Percentiles rank a stretch among this genome's conserved stretches.
phyloP scores from a whole-genome alignment of 306 rosid genomes.

The Senna tora region DNA sequence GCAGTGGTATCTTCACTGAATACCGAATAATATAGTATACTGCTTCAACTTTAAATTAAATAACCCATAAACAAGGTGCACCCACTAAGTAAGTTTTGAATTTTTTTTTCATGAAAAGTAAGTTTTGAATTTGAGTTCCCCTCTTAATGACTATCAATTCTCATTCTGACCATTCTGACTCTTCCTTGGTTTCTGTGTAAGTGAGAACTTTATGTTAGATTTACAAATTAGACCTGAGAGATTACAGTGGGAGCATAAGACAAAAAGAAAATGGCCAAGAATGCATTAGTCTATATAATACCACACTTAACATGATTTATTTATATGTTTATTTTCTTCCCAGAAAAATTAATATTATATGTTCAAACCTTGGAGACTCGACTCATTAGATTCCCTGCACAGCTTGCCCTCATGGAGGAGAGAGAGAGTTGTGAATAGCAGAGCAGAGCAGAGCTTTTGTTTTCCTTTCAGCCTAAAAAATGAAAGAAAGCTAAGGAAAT shows the following conservation, averaged over 20 bases:
- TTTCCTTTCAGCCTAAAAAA: conserved; percentile 25
- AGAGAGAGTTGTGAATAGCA: no score
- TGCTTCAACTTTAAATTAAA: neutral
- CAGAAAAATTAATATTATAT: conserved; percentile 38
- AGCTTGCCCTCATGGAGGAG: conserved; percentile 36
- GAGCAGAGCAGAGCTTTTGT: neutral
- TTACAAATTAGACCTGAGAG: conserved; percentile 35
- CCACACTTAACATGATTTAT: conserved; percentile 39
- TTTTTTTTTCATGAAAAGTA: no score
- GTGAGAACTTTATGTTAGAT: conserved; percentile 27
- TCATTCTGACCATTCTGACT: conserved; percentile 25
- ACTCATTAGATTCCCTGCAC: conserved; percentile 56
- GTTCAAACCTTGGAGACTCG: conserved; percentile 61
- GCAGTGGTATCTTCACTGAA: neutral
- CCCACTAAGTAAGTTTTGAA: neutral
- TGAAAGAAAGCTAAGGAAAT: conserved; percentile 35
- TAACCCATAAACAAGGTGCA: neutral
- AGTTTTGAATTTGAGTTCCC: neutral
- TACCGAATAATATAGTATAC: no score
- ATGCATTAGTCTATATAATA: conserved; percentile 37
- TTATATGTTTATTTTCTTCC: conserved; percentile 36
- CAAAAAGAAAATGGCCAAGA: conserved; percentile 48
- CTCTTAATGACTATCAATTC: conserved; percentile 32
- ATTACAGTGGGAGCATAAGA: no score
- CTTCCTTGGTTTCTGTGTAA: conserved; percentile 45